phyloP scores from a whole-genome alignment of 2,329 filamentous ascomycete genomes.

The Cordyceps fumosorosea region DNA sequence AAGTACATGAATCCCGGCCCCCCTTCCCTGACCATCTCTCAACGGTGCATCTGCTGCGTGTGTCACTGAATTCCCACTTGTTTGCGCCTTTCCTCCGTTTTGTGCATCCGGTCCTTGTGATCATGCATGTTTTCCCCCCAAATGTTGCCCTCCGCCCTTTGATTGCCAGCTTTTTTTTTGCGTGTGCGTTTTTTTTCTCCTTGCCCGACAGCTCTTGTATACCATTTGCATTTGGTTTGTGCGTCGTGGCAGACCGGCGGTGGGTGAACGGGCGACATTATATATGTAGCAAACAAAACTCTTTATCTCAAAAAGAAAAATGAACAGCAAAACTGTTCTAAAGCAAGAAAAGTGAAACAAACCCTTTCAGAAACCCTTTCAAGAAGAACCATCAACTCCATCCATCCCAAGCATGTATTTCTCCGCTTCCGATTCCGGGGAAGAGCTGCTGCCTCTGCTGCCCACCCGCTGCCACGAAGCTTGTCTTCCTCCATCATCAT shows the following conservation, averaged over 20 bases:
- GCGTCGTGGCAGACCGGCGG: not conserved
- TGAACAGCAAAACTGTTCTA: not conserved
- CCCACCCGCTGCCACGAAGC: not conserved
- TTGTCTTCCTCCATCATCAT: too few species aligned
- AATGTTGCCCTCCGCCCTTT: not conserved
- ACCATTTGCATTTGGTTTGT: not conserved
- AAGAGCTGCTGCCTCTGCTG: not conserved
- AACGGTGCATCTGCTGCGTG: not conserved
- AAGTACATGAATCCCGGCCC: not conserved
- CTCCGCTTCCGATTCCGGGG: not conserved
- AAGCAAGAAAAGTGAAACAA: not conserved
- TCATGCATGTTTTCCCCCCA: not conserved
- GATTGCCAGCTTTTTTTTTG: not conserved
- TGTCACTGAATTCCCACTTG: not conserved
- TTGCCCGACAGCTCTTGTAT: not conserved
- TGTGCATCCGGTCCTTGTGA: not conserved
- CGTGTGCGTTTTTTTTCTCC: not conserved
- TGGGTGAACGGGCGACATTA: not conserved
- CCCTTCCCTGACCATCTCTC: not conserved
- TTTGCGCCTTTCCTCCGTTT: not conserved
- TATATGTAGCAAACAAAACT: not conserved
- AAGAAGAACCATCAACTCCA: not conserved
- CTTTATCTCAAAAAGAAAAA: not conserved
- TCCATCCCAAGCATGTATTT: not conserved
- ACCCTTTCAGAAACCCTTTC: not conserved